Evolutionary conservation across 768 basidiomycete genomes (phyloP).

Genomic region (Phylloporus arenicola): DNA sequence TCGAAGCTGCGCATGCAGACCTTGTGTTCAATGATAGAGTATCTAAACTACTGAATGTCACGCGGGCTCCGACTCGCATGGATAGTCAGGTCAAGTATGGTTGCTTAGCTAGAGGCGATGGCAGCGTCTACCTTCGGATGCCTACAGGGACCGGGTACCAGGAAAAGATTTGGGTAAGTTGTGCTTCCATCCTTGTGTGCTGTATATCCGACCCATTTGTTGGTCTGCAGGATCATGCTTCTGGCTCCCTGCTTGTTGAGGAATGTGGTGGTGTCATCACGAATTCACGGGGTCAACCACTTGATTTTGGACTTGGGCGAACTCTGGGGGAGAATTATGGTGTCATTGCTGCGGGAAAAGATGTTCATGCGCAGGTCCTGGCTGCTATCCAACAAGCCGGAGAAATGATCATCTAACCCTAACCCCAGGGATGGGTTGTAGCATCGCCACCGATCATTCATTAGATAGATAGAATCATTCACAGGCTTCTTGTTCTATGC

Average conservation of each 20-base stretch:
- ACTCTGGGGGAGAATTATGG: conserved; percentile 85
- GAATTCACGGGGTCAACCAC: conserved; percentile 69
- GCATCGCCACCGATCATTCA: not conserved
- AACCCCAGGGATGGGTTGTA: not conserved
- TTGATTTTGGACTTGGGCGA: conserved; percentile 84
- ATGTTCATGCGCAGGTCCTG: conserved; percentile 62
- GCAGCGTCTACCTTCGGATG: conserved; percentile 75
- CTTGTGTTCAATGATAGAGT: conserved; percentile 78
- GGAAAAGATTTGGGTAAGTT: conserved; percentile 93
- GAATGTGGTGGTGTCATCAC: conserved; percentile 90
- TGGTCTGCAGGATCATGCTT: conserved; percentile 73
- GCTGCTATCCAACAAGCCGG: conserved; percentile 65
- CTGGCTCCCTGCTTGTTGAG: conserved; percentile 75
- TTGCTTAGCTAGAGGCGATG: conserved; percentile 80
- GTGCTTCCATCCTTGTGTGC: too few relatives aligned
- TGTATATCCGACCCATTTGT: not conserved
- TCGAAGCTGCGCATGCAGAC: conserved; percentile 89
- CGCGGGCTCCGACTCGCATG: conserved; percentile 70
- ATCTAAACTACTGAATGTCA: conserved; percentile 59
- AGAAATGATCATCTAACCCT: conserved; percentile 6
- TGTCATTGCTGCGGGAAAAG: conserved; percentile 75
- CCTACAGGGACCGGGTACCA: conserved; percentile 72
- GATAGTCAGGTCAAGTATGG: conserved; percentile 97
- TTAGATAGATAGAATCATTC: not conserved
- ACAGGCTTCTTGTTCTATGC: not conserved